Evolutionary conservation across 2,329 filamentous ascomycete species (phyloP), one percentile per base, ranked within the genome.

Genomic region (Diplodia corticola): DNA sequence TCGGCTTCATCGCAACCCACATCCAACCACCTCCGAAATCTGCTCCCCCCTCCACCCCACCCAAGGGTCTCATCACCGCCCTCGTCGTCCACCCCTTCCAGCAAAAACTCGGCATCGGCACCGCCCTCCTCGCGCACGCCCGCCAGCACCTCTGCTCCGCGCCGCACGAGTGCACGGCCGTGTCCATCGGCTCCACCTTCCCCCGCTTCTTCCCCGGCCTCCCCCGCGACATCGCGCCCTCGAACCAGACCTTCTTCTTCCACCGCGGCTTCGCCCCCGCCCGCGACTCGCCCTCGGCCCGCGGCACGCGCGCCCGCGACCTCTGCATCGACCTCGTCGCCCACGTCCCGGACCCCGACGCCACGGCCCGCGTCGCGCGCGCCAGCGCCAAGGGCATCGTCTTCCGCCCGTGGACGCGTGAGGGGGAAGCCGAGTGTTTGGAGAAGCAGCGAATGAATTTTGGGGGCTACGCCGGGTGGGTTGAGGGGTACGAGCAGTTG

Each of bases 151-250:
- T 40, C 33, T 26, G 17, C 59, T 28, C 33, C 5, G 6, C 40
- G n/a, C 40, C 40, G 0, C 20, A 51, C 26, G 7, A 4, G 20
- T 49, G 57, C 57, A 7, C 12, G 10, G 28, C 30, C 20, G 12
- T 63, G 33, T 51, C 60, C 30, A 51, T 63, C 46, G 48, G 60
- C 48, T 63, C 60, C 33, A 22, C 60, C 33, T 53, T 63, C 33
- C 60, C 60, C 2, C 60, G 60, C 49, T 63, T 63, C 49, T 63
- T 63, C 48, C 60, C 60, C 17, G 60, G 46, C 12, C 60, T 63
- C 28, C 60, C 60, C 0, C 28, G 15, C 48, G 28, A 28, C 60
- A 51, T 63, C 46, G 20, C 15, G 0, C 15, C 30, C 0, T 2
- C 17, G 2, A 33, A 53, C 20, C 33, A 33, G n/a, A n/a, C 5